Evolutionary conservation across 305 asterid species (phyloP).

Genomic region (Solanum hybrid): DNA sequence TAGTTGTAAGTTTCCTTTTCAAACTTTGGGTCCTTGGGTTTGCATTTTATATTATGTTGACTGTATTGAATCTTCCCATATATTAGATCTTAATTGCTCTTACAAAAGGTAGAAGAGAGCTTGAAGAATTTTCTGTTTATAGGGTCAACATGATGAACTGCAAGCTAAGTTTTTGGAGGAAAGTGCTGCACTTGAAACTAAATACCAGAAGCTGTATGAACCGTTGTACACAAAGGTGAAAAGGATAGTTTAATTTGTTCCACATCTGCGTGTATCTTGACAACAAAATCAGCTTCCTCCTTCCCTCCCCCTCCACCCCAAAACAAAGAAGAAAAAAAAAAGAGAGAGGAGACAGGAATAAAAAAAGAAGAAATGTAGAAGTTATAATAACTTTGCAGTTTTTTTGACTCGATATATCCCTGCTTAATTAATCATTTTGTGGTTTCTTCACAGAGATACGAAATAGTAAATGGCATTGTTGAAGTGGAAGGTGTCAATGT

Average conservation of each 20-base stretch:
- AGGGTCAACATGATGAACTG: conserved; percentile 66
- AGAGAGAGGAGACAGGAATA: not conserved
- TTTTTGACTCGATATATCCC: not conserved
- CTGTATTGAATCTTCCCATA: not conserved
- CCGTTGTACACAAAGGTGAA: conserved; percentile 59
- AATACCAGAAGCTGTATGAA: conserved; percentile 71
- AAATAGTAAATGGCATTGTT: conserved; percentile 53
- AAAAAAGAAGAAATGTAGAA: not conserved
- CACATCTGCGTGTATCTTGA: not conserved
- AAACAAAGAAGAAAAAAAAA: not conserved
- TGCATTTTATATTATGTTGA: not conserved
- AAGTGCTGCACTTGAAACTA: conserved; percentile 82
- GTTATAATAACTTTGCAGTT: not conserved
- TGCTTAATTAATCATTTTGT: not conserved
- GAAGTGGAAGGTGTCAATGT: conserved; percentile 44
- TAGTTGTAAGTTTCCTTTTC: not conserved
- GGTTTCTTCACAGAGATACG: conserved; percentile 39
- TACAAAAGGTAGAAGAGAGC: not conserved
- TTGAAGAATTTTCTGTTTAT: conserved; percentile 12
- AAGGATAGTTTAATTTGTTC: not conserved
- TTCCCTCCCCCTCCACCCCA: not conserved
- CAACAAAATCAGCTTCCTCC: not conserved
- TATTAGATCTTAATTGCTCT: not conserved
- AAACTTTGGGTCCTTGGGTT: not conserved
- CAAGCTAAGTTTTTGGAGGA: conserved; percentile 74